Base-by-base conservation (phyloP, 2,329 filamentous ascomycete genomes). In the Canariomyces notabilis region DNA sequence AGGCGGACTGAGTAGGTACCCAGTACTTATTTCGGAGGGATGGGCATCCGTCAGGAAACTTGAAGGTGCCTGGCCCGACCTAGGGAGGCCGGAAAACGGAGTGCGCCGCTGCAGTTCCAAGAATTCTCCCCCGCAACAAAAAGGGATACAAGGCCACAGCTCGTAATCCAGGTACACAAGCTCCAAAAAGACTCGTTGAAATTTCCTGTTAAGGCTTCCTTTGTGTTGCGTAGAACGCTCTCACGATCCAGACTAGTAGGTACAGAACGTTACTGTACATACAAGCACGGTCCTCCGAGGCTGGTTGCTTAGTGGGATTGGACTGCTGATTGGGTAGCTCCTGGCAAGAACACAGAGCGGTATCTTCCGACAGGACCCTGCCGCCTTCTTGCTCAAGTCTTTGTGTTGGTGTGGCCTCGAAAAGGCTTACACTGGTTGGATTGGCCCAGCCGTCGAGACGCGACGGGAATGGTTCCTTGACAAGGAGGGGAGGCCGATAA, bases 1-100 rank as follows among this genome's bases (percentile, higher is more conserved):
- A 52, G 53, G 52, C 55, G 54, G 57, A 59, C n/a, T n/a, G n/a
- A n/a, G n/a, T n/a, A n/a, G n/a, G 50, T 50, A 37, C 48, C 44
- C 23, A 26, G 26, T 35, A 14, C 39, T 35, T 32, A 18, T 36
- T 44, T 44, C 23, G 41, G 41, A 43, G 19, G 6, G 36, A 29
- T 26, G 18, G 8, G 14, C 45, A 43, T 33, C 34, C 34, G 21
- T 39, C 6, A 32, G n/a, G n/a, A n/a, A n/a, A n/a, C n/a, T n/a
- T n/a, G n/a, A 9, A 29, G 26, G 26, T 3, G 26, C 26, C 26
- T 9, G 36, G 29, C 22, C 29, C 12, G 23, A 5, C 19, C 34
- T 6, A 12, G 16, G 20, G 34, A 21, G 22, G 16, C 21, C 23
- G 37, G 37, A 23, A 22, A 21, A n/a, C 26, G 14, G 42, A 35